Evolutionary conservation across 176 grass and related monocot species (phyloP).

Genomic region (Carex parvula): DNA sequence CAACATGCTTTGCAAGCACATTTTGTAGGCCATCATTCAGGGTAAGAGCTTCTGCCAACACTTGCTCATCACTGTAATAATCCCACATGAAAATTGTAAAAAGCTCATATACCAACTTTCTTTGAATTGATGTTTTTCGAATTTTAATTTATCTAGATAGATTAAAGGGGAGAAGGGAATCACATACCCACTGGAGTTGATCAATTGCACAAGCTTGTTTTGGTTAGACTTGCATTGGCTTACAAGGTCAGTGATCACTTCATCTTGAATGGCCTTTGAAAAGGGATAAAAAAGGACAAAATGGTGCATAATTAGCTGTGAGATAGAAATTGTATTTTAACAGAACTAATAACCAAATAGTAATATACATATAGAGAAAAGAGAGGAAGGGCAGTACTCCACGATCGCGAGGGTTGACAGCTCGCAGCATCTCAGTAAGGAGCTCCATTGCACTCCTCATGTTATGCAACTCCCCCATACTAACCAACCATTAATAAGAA

Average conservation of each 20-base stretch:
- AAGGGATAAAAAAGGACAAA: slow-evolving; percentile 26
- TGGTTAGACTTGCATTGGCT: slow-evolving; percentile 74
- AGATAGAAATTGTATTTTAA: slow-evolving; percentile 7
- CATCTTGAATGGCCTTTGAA: slow-evolving; percentile 68
- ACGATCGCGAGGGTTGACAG: slow-evolving; percentile 59
- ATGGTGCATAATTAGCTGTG: neutral
- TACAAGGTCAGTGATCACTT: slow-evolving; percentile 76
- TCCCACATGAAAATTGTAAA: slow-evolving; percentile 25
- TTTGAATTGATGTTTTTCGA: neutral
- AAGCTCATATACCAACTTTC: slow-evolving; percentile 3
- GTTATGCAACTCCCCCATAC: slow-evolving; percentile 66
- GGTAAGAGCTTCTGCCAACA: slow-evolving; percentile 75
- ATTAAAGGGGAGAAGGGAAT: slow-evolving; percentile 19
- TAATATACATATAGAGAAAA: neutral
- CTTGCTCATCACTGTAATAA: slow-evolving; percentile 61
- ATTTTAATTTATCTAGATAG: slow-evolving; percentile 12
- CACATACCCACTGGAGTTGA: slow-evolving; percentile 66
- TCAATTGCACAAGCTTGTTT: slow-evolving; percentile 67
- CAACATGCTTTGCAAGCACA: slow-evolving; percentile 63
- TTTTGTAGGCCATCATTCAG: slow-evolving; percentile 72
- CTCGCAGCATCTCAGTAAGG: slow-evolving; percentile 77
- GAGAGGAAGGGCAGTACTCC: slow-evolving; percentile 17
- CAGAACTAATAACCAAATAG: neutral
- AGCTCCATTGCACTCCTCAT: slow-evolving; percentile 71
- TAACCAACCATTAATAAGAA: slow-evolving; percentile 23